Base-by-base conservation (phyloP, 306 rosid genomes). In the Styphnolobium japonicum region DNA sequence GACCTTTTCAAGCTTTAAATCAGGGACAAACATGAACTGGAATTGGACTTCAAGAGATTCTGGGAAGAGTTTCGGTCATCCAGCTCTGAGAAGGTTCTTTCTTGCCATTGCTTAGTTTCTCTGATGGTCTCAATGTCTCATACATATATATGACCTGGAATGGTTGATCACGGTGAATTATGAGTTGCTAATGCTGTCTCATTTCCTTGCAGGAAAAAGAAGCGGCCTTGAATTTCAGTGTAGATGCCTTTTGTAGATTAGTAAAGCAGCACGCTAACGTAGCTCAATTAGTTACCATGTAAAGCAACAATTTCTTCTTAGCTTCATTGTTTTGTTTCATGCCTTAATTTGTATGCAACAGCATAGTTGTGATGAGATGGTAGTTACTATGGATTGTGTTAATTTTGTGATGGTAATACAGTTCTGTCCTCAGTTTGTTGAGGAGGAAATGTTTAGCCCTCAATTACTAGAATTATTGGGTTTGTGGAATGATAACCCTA, bases 31-130 rank as follows among this genome's bases (percentile, higher is more conserved):
- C 94, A 93, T 96, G 99, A 93, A 84, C 71, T 96, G 98, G 99
- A 96, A 84, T 91, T 93, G 97, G 99, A 96, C 89, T 96, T 96
- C 94, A 96, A 92, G 90, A 90, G 98, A 80, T 96, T 84, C 71
- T 96, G 99, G 99, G 98, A 93, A 84, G 99, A 93, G 78, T 96
- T 96, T 84, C 91, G 98, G 87, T 89, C 98, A 79, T 96, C 99
- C 79, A 88, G 93, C 93, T 96, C 96, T 81, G 99, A 93, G 91
- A 93, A 96, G 99, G 99, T 96, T 87, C 78, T 85, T 85, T 39
- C 73, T 57, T 62, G 45, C 27, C 39, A 55, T 84, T 80, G 23
- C 63, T 80, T 76, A 25, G 22, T 73, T 74, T 48, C 63, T 76
- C 60, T 58, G 39, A 21, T 65, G 55, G 11, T 73, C 15, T 77